phyloP scores from a whole-genome alignment of 1,139 yeast genomes.

The Zygosaccharomyces pseudobailii region DNA sequence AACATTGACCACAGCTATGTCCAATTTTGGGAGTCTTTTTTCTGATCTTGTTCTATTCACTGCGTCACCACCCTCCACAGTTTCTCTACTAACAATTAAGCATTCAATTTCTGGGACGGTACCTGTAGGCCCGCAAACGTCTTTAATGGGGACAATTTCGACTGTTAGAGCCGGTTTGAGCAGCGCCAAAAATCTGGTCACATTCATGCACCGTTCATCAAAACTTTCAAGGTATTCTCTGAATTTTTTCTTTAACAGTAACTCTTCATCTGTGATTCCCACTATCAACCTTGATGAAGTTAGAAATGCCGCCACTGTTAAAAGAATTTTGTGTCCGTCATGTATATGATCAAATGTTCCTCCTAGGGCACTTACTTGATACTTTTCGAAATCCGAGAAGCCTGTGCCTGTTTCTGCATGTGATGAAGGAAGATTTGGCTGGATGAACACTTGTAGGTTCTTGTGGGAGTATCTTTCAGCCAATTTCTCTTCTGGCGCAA shows the following conservation, averaged over 20 bases:
- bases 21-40: conserved; percentile 50
- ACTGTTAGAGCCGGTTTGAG: conserved; percentile 43
- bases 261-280: conserved; percentile 79
- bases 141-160: conserved; percentile 60
- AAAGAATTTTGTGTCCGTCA: conserved; percentile 86
- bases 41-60: conserved; percentile 62
- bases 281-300: conserved; percentile 55
- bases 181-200: conserved; percentile 45
- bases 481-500: conserved; percentile 10
- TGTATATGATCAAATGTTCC: conserved; percentile 98
- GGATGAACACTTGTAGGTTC: conserved; percentile 3
- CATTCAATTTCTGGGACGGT: conserved; percentile 69
- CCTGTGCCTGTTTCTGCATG: not conserved
- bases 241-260: conserved; percentile 70
- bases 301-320: conserved; percentile 67
- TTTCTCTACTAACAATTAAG: conserved; percentile 75
- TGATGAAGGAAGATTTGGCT: not conserved
- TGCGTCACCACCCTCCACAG: conserved; percentile 65
- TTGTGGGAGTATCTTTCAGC: not conserved
- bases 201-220: conserved; percentile 45
- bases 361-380: conserved; percentile 61
- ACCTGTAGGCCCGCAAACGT: conserved; percentile 94
- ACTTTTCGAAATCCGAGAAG: conserved; percentile 24
- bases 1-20: conserved; percentile 60
- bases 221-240: conserved; percentile 61